Percentiles rank a stretch among this genome's conserved stretches.
Evolutionary conservation across 169 alveolate species (phyloP).

Genomic region (Plasmodium billcollinsi): DNA sequence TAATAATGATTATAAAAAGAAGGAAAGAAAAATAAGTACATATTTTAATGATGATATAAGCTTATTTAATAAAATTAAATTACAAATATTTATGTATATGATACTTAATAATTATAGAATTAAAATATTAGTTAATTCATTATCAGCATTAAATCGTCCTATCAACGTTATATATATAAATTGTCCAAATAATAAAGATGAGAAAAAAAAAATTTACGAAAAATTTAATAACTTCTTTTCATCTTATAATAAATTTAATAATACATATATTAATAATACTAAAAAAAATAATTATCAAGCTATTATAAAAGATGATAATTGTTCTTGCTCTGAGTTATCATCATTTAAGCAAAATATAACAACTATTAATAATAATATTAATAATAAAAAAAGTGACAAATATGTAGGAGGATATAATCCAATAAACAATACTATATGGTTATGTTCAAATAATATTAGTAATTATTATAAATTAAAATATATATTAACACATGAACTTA

Average conservation of each 20-base stretch:
- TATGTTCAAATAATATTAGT: conserved; percentile 81
- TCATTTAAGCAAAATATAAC: neutral
- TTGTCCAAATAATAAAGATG: conserved; percentile 76
- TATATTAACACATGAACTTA: conserved; percentile 81
- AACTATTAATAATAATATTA: neutral
- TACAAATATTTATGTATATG: conserved; percentile 73
- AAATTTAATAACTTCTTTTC: conserved; percentile 21
- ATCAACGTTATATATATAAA: conserved; percentile 78
- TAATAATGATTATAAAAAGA: conserved; percentile 10
- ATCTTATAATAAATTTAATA: conserved; percentile 27
- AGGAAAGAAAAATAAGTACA: conserved; percentile 25
- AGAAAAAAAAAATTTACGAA: conserved; percentile 35
- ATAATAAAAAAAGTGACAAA: conserved; percentile 21
- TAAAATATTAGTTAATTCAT: conserved; percentile 78
- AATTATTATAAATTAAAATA: conserved; percentile 78
- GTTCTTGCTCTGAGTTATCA: conserved; percentile 68
- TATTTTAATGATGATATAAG: conserved; percentile 73
- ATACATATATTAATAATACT: conserved; percentile 15
- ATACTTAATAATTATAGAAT: conserved; percentile 80
- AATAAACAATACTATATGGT: conserved; percentile 80
- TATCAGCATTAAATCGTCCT: conserved; percentile 83
- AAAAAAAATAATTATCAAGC: conserved; percentile 26
- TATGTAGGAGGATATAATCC: conserved; percentile 82
- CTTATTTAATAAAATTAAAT: conserved; percentile 43
- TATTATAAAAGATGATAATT: conserved; percentile 23